These are phyloP conservation scores for Auxenochlorella protothecoides DNA, from an alignment of 139 green algal species.

Conservation along the genomic window DNA sequence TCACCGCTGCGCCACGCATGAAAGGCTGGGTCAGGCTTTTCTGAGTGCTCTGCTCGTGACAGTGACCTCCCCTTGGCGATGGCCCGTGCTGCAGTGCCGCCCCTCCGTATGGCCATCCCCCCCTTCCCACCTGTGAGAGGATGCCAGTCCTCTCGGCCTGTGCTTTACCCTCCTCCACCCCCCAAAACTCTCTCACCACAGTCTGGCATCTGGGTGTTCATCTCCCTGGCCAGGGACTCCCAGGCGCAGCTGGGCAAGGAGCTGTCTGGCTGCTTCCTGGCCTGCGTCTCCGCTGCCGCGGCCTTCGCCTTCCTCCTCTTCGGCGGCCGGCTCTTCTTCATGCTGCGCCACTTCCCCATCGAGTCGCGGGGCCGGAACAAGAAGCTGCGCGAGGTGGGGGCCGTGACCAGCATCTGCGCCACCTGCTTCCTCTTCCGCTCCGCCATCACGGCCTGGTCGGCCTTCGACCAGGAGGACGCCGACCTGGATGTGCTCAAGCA, in stretches of 20 bases:
- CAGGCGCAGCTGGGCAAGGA: conserved; percentile 14
- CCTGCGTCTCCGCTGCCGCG: conserved; percentile 62
- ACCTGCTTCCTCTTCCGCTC: conserved; percentile 74
- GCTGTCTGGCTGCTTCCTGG: conserved; percentile 49
- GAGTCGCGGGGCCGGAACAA: conserved; percentile 81
- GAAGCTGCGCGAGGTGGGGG: conserved; percentile 93
- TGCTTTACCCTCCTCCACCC: no score
- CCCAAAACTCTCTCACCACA: no score
- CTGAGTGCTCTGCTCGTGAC: no score
- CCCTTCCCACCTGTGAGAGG: no score
- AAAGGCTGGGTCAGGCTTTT: no score
- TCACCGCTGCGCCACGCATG: no score
- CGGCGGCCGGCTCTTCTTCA: conserved; percentile 83
- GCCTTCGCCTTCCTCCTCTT: conserved; percentile 88
- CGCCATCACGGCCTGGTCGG: conserved; percentile 58
- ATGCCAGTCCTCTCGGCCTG: no score
- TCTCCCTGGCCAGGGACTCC: background rate
- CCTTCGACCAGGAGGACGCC: conserved; percentile 35
- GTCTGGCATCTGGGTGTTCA: conserved; percentile 18
- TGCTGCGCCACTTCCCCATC: conserved; percentile 92
- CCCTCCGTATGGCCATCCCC: no score
- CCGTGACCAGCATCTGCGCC: conserved; percentile 88
- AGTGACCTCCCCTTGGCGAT: no score
- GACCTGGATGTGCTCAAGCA: conserved; percentile 54
- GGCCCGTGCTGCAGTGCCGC: no score